Percentiles rank a stretch among this genome's conserved stretches.
Conservation (phyloP, 2,329 filamentous ascomycete genomes). For the Paecilomyces variotii region DNA sequence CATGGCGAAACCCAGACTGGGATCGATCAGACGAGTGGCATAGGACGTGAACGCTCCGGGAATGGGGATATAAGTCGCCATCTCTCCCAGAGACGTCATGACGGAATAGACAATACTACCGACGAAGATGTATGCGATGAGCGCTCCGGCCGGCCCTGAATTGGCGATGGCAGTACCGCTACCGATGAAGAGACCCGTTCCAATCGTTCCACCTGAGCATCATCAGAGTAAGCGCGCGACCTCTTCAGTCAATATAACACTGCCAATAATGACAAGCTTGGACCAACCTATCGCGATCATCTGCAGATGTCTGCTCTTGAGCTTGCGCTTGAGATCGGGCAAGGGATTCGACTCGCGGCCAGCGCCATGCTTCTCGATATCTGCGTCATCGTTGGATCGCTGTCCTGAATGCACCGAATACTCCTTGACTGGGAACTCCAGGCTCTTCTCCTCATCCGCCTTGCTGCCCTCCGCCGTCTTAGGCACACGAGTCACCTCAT, state of each 20-base stretch:
- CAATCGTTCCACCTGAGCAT: constrained; percentile 53
- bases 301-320: constrained; percentile 84
- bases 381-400: constrained; percentile 6
- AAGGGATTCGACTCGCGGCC: constrained; percentile 53
- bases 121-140: constrained; percentile 63
- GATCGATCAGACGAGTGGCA: constrained; percentile 65
- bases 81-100: constrained; percentile 60
- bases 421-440: neutral
- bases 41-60: constrained; percentile 70
- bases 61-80: constrained; percentile 71
- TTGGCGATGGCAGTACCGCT: constrained; percentile 55
- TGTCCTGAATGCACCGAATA: neutral
- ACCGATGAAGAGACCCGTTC: constrained; percentile 65
- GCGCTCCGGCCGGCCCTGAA: constrained; percentile 57
- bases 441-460: neutral
- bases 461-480: neutral
- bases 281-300: constrained; percentile 95
- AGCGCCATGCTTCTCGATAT: constrained; percentile 31
- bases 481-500: neutral
- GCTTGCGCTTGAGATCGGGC: constrained; percentile 58
- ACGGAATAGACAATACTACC: constrained; percentile 67
- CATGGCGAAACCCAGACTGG: constrained; percentile 66
- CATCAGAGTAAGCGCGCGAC: neutral
- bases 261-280: neutral
- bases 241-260: neutral